Conservation (phyloP, 1,139 yeast species). For the Sporopachydermia cereana region DNA sequence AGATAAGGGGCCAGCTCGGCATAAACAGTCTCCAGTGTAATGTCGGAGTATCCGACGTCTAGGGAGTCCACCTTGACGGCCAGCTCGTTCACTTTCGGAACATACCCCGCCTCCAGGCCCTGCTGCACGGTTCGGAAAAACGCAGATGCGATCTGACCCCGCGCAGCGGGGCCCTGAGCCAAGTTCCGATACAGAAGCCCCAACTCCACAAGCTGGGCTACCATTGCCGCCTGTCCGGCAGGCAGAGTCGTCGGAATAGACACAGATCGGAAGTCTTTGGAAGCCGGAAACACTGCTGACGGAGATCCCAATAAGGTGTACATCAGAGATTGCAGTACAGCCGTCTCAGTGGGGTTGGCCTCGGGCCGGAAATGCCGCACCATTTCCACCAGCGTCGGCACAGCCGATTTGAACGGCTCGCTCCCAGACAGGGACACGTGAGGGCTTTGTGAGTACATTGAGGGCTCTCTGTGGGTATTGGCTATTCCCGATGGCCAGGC, state of each 20-base stretch:
- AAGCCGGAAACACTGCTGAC: constrained; percentile 42
- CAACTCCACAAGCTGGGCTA: background rate
- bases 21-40: constrained; percentile 18
- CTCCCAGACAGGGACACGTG: too few species aligned
- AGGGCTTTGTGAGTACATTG: too few species aligned
- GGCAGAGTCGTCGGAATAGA: background rate
- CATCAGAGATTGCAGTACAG: constrained; percentile 45
- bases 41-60: constrained; percentile 11
- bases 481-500: too few species aligned
- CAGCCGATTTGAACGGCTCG: background rate
- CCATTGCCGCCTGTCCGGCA: background rate
- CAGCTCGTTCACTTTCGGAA: constrained; percentile 41
- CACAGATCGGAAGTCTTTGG: constrained; percentile 2
- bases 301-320: constrained; percentile 67
- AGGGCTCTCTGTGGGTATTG: too few species aligned
- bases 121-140: constrained; percentile 43
- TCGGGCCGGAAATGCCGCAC: constrained; percentile 3
- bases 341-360: constrained; percentile 31
- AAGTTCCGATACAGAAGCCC: background rate
- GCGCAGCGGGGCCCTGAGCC: background rate
- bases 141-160: constrained; percentile 24
- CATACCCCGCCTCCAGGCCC: constrained; percentile 39
- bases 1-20: constrained; percentile 36
- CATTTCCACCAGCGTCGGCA: background rate
- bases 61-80: constrained; percentile 20